Base-by-base conservation (phyloP, 2,329 filamentous ascomycete species). In the Orbilia brochopaga region DNA sequence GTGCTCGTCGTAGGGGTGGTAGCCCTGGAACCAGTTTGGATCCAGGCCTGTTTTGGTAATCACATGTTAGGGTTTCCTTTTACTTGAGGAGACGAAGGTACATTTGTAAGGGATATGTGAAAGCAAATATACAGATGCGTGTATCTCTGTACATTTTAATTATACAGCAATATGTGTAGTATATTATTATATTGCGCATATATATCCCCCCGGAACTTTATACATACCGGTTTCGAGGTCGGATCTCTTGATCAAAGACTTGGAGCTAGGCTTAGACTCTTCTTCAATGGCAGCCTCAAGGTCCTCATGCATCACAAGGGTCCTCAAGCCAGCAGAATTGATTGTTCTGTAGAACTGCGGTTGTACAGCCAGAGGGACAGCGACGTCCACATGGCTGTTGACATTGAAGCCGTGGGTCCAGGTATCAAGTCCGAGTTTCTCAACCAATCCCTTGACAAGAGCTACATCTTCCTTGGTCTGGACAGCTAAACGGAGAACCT, bases 1-100 rank as follows among this genome's bases (percentile, higher is more conserved):
- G 73, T 86, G 84, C 74, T 85, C 83, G 0, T 79, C 79, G 73
- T 84, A 86, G 0, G 80, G 59, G 69, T 86, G 84, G 73, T 86
- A 86, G 15, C 79, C 78, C 59, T 83, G 79, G 77, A 85, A 86
- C 83, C 83, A 86, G 2, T 75, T 76, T 17, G 19, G 52, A 64
- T 74, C 42, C 23, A 44, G 61, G 65, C 57, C 61, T 40, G 24
- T 4, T 15, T 66, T 30, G 62, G 21, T 23, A 17, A 10, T 13
- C 13, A 19, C n/a, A 42, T 23, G 21, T 50, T 51, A 55, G 48
- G 44, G 70, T 59, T 56, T 46, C n/a, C 21, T 27, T 11, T 32
- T 46, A 58, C 69, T 58, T 56, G 44, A 24, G 21, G 50, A 53
- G n/a, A n/a, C n/a, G n/a, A n/a, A n/a, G n/a, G n/a, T n/a, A n/a